Percentiles rank a stretch among this genome's conserved stretches.
phyloP scores from a whole-genome alignment of 1,284 basidiomycete genomes.

The Austroboletus novae-zelandiae region DNA sequence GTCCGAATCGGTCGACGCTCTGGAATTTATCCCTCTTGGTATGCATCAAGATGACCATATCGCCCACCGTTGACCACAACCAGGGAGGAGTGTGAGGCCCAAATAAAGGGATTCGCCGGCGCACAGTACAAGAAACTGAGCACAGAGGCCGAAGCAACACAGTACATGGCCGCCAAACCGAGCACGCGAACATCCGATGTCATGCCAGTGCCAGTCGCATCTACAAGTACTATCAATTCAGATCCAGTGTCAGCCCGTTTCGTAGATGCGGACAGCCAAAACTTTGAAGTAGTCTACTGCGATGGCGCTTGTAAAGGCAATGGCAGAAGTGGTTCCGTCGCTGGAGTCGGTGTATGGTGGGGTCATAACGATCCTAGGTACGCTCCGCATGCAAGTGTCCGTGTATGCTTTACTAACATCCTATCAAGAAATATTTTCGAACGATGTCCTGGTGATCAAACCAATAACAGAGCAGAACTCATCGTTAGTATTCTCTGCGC shows the following conservation, averaged over 20 bases:
- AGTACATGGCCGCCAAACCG: conserved; percentile 29
- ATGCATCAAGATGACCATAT: conserved; percentile 2
- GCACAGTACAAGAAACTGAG: conserved; percentile 66
- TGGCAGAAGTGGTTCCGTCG: conserved; percentile 55
- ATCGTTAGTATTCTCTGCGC: conserved; percentile 47
- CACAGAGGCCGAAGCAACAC: conserved; percentile 49
- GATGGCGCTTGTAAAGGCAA: conserved; percentile 83
- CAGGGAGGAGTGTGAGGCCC: conserved; percentile 40
- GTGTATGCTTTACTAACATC: background rate
- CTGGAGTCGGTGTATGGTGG: conserved; percentile 81
- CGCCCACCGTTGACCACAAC: conserved; percentile 12
- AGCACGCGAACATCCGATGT: background rate
- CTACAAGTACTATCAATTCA: too few species aligned
- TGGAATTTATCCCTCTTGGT: conserved; percentile 44
- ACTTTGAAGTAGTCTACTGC: conserved; percentile 57
- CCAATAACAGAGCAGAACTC: conserved; percentile 86
- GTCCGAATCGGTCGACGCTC: conserved; percentile 36
- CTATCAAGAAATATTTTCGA: conserved; percentile 66
- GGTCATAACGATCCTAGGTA: conserved; percentile 60
- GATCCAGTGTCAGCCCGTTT: background rate
- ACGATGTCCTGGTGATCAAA: conserved; percentile 79
- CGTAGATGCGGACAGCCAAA: conserved; percentile 15
- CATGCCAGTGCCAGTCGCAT: background rate
- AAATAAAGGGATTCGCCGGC: conserved; percentile 55
- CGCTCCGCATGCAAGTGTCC: background rate